Evolutionary conservation across 2,329 filamentous ascomycete species (phyloP).

Genomic region (Ophiostoma populinum): DNA sequence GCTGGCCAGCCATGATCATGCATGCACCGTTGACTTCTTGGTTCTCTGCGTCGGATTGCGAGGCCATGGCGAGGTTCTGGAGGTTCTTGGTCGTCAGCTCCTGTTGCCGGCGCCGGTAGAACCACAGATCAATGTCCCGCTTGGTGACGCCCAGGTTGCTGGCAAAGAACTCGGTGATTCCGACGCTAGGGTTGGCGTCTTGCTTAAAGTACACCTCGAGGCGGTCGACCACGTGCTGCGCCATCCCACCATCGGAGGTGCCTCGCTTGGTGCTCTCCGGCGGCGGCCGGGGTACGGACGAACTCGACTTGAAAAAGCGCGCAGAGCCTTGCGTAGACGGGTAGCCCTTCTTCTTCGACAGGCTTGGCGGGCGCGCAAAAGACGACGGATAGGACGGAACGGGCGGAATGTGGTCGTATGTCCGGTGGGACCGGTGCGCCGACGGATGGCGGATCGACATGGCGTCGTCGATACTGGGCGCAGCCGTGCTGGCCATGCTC

Average conservation of each 20-base stretch:
- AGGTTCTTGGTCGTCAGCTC: slow-evolving; percentile 28
- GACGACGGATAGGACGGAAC: neutral
- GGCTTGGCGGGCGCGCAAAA: neutral
- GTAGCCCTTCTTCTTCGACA: neutral
- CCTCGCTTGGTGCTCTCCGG: slow-evolving; percentile 24
- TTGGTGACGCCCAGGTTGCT: slow-evolving; percentile 36
- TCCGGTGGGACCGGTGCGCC: neutral
- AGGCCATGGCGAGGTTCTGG: slow-evolving; percentile 25
- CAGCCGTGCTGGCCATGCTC: slow-evolving; percentile 11
- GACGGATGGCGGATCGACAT: neutral
- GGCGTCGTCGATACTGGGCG: slow-evolving; percentile 5
- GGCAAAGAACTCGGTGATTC: slow-evolving; percentile 33
- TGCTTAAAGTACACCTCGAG: slow-evolving; percentile 35
- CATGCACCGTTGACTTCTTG: slow-evolving; percentile 17
- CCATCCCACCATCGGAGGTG: slow-evolving; percentile 22
- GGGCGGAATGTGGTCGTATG: neutral
- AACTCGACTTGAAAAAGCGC: neutral
- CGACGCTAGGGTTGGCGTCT: slow-evolving; percentile 29
- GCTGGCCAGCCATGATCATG: slow-evolving; percentile 34
- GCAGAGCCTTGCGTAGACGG: slow-evolving; percentile 11
- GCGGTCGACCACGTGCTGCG: slow-evolving; percentile 30
- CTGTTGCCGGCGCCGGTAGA: slow-evolving; percentile 33
- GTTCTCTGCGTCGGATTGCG: slow-evolving; percentile 13
- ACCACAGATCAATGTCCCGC: slow-evolving; percentile 33
- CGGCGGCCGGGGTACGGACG: slow-evolving; percentile 18